Conservation (phyloP, 768 basidiomycete species). For the Pleurotus platypus region DNA sequence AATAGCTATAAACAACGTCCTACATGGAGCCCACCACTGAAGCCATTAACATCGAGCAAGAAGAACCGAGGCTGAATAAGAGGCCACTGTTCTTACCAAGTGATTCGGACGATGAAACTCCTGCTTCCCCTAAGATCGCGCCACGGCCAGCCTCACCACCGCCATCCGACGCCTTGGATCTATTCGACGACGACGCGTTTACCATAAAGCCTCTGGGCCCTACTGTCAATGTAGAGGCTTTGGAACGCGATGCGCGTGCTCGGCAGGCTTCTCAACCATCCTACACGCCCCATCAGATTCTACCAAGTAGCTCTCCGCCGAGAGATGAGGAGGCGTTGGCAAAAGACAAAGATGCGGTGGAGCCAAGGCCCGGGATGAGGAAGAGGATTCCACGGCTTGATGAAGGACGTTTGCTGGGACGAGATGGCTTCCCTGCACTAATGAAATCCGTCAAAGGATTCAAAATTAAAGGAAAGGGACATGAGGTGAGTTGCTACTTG, state of each 20-base stretch:
- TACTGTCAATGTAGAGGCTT: slow-evolving; percentile 47
- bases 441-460: slow-evolving; percentile 76
- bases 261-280: slow-evolving; percentile 47
- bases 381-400: slow-evolving; percentile 62
- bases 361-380: slow-evolving; percentile 32
- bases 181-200: slow-evolving; percentile 29
- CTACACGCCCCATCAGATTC: slow-evolving; percentile 25
- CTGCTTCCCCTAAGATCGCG: slow-evolving; percentile 21
- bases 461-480: slow-evolving; percentile 83
- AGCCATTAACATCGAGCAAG: slow-evolving; percentile 17
- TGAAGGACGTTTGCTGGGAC: slow-evolving; percentile 68
- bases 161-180: background rate
- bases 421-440: slow-evolving; percentile 77
- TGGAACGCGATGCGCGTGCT: slow-evolving; percentile 54
- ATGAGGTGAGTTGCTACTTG: slow-evolving; percentile 59
- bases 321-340: slow-evolving; percentile 27
- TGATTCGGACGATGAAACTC: slow-evolving; percentile 51
- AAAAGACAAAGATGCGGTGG: slow-evolving; percentile 22
- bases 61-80: slow-evolving; percentile 14
- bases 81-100: slow-evolving; percentile 52
- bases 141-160: background rate
- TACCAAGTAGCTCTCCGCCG: slow-evolving; percentile 49
- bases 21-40: slow-evolving; percentile 47
- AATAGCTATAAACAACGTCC: slow-evolving; percentile 37
- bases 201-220: slow-evolving; percentile 45